Evolutionary conservation across 2,329 filamentous ascomycete species (phyloP).

Genomic region (Fusarium protoensiforme): DNA sequence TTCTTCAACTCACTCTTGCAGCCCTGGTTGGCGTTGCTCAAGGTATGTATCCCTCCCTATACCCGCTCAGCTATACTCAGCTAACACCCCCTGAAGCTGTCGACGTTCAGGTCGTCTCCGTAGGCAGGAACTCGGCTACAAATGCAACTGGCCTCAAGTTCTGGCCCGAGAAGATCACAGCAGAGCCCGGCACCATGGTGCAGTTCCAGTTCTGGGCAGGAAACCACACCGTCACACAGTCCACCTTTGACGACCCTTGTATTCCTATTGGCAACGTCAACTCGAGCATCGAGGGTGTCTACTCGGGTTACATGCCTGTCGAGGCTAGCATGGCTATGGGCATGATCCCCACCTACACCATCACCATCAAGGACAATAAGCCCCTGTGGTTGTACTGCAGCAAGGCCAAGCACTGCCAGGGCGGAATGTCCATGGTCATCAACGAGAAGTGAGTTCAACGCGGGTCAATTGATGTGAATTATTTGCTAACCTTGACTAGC

Average conservation of each 20-base stretch:
- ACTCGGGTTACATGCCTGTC: constrained; percentile 75
- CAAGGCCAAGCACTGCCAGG: constrained; percentile 78
- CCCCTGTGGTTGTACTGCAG: constrained; percentile 86
- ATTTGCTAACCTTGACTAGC: constrained; percentile 43
- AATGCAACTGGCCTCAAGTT: constrained; percentile 65
- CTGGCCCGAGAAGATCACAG: constrained; percentile 73
- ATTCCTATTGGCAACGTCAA: constrained; percentile 66
- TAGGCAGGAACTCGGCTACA: constrained; percentile 64
- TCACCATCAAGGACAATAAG: constrained; percentile 74
- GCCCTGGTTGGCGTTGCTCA: constrained; percentile 60
- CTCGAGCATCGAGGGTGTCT: constrained; percentile 68
- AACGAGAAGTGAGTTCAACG: constrained; percentile 71
- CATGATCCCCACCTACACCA: constrained; percentile 74
- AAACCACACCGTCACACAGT: constrained; percentile 86
- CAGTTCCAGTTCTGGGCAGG: constrained; percentile 74
- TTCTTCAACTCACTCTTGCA: constrained; percentile 58
- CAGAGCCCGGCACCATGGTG: constrained; percentile 70
- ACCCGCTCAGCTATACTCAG: not conserved
- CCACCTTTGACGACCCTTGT: constrained; percentile 78
- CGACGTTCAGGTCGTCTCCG: constrained; percentile 72
- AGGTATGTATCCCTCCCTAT: constrained; percentile 47
- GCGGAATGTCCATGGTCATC: constrained; percentile 80
- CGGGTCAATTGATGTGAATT: not conserved
- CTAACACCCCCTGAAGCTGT: constrained; percentile 45
- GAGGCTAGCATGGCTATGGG: constrained; percentile 60